Evolutionary conservation across 1,139 yeast genomes (phyloP).

Genomic region (Taphrina pruni): DNA sequence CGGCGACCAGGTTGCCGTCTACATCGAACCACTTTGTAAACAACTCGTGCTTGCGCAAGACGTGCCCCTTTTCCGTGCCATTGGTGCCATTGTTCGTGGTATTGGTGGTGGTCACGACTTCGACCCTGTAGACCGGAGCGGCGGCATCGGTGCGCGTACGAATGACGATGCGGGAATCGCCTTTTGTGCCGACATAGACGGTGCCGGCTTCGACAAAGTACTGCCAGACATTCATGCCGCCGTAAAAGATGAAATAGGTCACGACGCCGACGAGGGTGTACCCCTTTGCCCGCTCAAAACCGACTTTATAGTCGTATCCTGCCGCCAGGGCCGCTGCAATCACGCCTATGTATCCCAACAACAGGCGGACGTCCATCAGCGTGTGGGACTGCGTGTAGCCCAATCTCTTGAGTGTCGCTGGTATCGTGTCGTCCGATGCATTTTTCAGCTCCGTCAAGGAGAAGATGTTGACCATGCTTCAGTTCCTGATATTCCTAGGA

Average conservation of each 20-base stretch:
- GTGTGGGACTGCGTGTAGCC: constrained; percentile 69
- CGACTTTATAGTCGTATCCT: constrained; percentile 67
- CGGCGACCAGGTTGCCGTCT: constrained; percentile 43
- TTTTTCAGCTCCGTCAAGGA: constrained; percentile 50
- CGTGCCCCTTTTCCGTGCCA: constrained; percentile 11
- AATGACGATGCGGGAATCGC: constrained; percentile 44
- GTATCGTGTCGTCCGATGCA: constrained; percentile 52
- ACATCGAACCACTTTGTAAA: constrained; percentile 45
- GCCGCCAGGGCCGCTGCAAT: constrained; percentile 69
- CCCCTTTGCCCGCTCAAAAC: constrained; percentile 55
- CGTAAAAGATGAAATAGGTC: constrained; percentile 61
- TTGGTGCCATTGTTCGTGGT: neutral
- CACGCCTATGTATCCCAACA: constrained; percentile 72
- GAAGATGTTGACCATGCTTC: constrained; percentile 36
- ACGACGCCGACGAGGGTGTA: constrained; percentile 58
- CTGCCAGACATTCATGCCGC: constrained; percentile 58
- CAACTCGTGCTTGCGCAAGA: constrained; percentile 34
- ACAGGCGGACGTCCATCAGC: constrained; percentile 67
- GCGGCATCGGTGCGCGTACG: constrained; percentile 33
- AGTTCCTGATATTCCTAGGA: too few relatives aligned
- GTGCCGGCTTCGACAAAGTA: constrained; percentile 62
- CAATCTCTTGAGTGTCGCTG: constrained; percentile 56
- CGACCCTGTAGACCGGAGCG: constrained; percentile 41
- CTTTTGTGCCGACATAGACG: constrained; percentile 64
- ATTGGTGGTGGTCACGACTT: neutral